These are phyloP conservation scores for Castanea crenata DNA, from an alignment of 306 rosid genomes.

Conservation along the genomic window DNA sequence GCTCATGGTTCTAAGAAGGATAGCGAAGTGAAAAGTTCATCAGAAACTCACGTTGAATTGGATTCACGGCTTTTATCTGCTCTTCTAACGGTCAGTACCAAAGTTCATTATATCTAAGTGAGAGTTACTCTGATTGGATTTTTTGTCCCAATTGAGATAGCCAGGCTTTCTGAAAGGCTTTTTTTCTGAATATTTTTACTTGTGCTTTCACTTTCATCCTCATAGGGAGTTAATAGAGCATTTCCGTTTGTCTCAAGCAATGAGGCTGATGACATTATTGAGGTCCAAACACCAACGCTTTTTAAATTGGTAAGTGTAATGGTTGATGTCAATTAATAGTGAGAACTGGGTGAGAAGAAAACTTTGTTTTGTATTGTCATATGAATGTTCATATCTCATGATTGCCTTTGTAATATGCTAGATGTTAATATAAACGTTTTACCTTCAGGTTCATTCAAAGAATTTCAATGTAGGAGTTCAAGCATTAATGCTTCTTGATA, in stretches of 20 bases:
- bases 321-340: conserved; percentile 13
- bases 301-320: conserved; percentile 68
- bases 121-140: background rate
- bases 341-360: background rate
- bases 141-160: background rate
- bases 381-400: background rate
- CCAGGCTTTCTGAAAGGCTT: background rate
- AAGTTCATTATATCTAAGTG: background rate
- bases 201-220: conserved; percentile 21
- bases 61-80: conserved; percentile 87
- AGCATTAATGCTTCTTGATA: conserved; percentile 92
- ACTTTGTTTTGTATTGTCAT: background rate
- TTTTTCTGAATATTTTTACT: background rate
- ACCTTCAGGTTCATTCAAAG: conserved; percentile 85
- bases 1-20: conserved; percentile 27
- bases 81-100: conserved; percentile 63
- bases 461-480: conserved; percentile 93
- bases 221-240: conserved; percentile 93
- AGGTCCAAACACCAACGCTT: conserved; percentile 89
- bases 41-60: conserved; percentile 69
- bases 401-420: background rate
- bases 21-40: conserved; percentile 24
- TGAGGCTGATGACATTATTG: conserved; percentile 89
- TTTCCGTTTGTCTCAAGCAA: conserved; percentile 84
- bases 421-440: conserved; percentile 18